Evolutionary conservation across 139 green algal genomes (phyloP).

Genomic region (Coelastrella sp.): DNA sequence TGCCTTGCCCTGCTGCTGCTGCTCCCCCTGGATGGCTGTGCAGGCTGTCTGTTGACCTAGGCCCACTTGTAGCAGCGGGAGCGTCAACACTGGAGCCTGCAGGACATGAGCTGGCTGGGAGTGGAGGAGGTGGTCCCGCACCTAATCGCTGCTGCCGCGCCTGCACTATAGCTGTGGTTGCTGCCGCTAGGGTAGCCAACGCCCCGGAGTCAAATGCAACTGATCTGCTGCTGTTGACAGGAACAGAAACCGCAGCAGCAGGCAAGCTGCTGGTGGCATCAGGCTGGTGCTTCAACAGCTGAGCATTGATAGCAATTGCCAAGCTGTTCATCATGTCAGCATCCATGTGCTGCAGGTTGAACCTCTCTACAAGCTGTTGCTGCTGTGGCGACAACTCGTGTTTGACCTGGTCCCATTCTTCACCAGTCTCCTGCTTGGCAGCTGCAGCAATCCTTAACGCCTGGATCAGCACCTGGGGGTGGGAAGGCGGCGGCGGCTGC

Average conservation of each 20-base stretch:
- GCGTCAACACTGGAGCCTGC: background rate
- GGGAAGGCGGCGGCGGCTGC: background rate
- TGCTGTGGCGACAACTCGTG: background rate
- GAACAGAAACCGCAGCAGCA: background rate
- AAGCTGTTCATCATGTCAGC: background rate
- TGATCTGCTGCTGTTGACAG: background rate
- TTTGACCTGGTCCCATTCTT: background rate
- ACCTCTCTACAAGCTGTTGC: background rate
- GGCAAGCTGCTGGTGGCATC: too few species aligned
- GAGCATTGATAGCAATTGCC: background rate
- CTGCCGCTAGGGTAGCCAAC: background rate
- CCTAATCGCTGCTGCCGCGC: too few species aligned
- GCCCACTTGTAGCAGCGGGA: background rate
- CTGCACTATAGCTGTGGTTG: background rate
- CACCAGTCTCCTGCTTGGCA: background rate
- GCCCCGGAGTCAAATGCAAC: background rate
- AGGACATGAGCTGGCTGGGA: too few species aligned
- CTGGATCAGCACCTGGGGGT: background rate
- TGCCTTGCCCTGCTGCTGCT: background rate
- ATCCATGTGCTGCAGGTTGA: background rate
- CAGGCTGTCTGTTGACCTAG: background rate
- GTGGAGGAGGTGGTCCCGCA: too few species aligned
- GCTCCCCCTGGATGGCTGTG: background rate
- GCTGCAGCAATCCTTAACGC: background rate
- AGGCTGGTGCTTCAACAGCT: too few species aligned